Conservation (phyloP, 2,329 filamentous ascomycete species). For the Diaporthe destruens region DNA sequence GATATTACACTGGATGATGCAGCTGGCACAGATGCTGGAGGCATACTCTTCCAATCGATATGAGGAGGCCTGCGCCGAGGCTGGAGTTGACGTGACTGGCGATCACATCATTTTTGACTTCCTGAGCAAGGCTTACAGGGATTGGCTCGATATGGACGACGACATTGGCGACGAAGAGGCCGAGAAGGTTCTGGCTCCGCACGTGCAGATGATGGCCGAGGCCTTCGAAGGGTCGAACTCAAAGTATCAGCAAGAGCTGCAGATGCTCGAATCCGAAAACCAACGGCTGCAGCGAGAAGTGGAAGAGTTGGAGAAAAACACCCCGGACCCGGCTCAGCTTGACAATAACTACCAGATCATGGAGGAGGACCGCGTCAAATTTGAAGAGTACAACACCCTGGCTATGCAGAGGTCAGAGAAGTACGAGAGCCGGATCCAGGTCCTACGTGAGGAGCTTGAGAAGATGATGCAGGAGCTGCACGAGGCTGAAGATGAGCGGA, state of each 20-base stretch:
- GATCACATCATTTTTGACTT: conserved; percentile 97
- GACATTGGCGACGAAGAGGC: conserved; percentile 89
- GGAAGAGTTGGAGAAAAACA: conserved; percentile 87
- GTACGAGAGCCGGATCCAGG: conserved; percentile 82
- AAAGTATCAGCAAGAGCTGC: conserved; percentile 85
- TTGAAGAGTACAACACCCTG: conserved; percentile 91
- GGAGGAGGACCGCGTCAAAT: conserved; percentile 94
- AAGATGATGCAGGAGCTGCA: conserved; percentile 81
- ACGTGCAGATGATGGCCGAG: conserved; percentile 87
- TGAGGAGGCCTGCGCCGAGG: conserved; percentile 90
- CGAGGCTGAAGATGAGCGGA: conserved; percentile 85
- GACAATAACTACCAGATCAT: conserved; percentile 92
- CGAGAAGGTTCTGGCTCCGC: conserved; percentile 82
- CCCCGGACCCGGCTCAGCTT: conserved; percentile 83
- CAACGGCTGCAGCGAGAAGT: conserved; percentile 85
- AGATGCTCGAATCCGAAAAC: conserved; percentile 88
- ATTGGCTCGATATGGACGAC: conserved; percentile 94
- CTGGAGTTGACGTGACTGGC: conserved; percentile 86
- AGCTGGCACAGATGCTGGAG: conserved; percentile 93
- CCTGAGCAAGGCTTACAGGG: conserved; percentile 87
- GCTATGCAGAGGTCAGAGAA: conserved; percentile 90
- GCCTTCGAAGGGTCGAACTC: conserved; percentile 90
- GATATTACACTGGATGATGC: conserved; percentile 99
- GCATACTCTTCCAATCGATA: conserved; percentile 83
- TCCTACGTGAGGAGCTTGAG: conserved; percentile 88